Percentiles rank a stretch among this genome's conserved stretches.
Evolutionary conservation across 1,284 basidiomycete genomes (phyloP).

Genomic region (Lentinus polychrous): DNA sequence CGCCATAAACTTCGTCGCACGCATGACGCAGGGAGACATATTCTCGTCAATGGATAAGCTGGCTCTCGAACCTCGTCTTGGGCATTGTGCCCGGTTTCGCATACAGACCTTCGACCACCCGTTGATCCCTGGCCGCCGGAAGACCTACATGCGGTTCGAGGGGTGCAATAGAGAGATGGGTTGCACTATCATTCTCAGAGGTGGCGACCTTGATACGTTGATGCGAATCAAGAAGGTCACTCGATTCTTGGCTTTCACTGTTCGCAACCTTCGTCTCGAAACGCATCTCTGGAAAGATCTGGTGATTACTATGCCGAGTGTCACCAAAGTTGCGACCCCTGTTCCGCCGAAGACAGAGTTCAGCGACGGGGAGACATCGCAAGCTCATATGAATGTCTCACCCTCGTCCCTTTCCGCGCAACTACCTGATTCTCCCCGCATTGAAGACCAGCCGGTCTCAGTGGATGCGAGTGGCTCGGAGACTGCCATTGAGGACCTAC

Average conservation of each 20-base stretch:
- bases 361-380: background rate
- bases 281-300: constrained; percentile 94
- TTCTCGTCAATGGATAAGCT: constrained; percentile 95
- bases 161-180: constrained; percentile 90
- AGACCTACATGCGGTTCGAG: constrained; percentile 97
- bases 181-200: constrained; percentile 89
- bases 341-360: constrained; percentile 14
- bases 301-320: constrained; percentile 71
- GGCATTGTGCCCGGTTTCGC: constrained; percentile 83
- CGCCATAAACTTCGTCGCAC: constrained; percentile 81
- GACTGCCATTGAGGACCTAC: constrained; percentile 46
- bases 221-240: constrained; percentile 88
- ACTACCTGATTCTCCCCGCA: constrained; percentile 8
- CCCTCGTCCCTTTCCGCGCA: constrained; percentile 9
- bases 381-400: background rate
- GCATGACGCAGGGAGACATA: constrained; percentile 94
- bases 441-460: background rate
- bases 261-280: constrained; percentile 89
- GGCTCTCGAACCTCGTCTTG: constrained; percentile 84
- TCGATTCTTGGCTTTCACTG: constrained; percentile 87
- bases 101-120: constrained; percentile 94
- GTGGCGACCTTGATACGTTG: constrained; percentile 78
- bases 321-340: constrained; percentile 61
- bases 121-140: constrained; percentile 84
- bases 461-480: constrained; percentile 16